Base-by-base conservation (phyloP, 1,284 basidiomycete genomes). In the Tylopilus microsporus region DNA sequence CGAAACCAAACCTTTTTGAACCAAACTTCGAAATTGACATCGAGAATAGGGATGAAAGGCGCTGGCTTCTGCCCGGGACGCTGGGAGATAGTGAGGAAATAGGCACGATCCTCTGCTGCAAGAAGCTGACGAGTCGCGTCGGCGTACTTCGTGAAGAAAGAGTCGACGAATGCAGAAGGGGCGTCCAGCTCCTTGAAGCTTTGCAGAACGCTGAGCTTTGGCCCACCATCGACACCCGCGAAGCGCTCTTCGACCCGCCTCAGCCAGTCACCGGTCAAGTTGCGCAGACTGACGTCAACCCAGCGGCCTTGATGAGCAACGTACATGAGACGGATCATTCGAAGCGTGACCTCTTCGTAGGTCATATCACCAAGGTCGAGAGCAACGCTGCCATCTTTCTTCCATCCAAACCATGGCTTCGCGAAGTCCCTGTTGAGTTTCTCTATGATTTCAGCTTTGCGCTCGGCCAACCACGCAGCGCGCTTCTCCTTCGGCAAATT, bases 1-100 rank as follows among this genome's bases (percentile, higher is more conserved):
- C 58, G 39, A 34, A 52, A 43, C 53, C 66, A 32, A 61, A 90
- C 91, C 85, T 97, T 97, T 83, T 98, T 98, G 80, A 98, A 98
- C 94, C 95, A 98, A 57, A 98, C 93, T 74, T 96, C 93, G 72
- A 99, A 98, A 65, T 76, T 86, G 30, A 86, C 84, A 74, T 98
- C 95, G 52, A 99, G 83, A 53, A 98, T 87, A n/a, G 96, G 95
- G 67, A 99, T 98, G 81, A 98, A 99, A 2, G 96, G 97, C 10
- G 91, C 95, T 1, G 97, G 97, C 79, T 99, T 99, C 81, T 99
- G 96, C 16, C 93, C 92, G 16, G 92, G 92, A 57, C 97, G 85
- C 75, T 98, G 94, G 48, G 91, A 83, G 69, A 99, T 96, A 43
- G 91, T 89, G 51, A 99, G 83, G 85, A 99, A 98, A 79, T 87